These are phyloP conservation scores for Vaccinium macrocarpon DNA, from an alignment of 148 eudicot genomes.

Conservation along the genomic window DNA sequence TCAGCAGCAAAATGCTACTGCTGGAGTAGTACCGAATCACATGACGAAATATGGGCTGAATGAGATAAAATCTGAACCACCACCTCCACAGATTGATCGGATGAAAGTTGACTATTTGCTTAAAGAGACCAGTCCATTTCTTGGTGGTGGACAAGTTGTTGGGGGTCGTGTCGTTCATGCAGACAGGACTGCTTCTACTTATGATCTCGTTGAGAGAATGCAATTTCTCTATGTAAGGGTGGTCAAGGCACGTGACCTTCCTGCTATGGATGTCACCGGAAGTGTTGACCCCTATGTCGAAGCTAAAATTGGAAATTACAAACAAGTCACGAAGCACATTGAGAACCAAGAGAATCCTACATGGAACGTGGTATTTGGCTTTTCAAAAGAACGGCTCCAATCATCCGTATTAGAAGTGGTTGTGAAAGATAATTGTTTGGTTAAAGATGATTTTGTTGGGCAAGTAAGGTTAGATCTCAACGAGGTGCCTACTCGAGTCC, in stretches of 20 bases:
- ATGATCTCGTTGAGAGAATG: conserved; percentile 92
- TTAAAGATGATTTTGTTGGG: conserved; percentile 94
- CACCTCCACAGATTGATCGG: conserved; percentile 63
- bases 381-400: conserved; percentile 82
- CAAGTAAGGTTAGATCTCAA: conserved; percentile 73
- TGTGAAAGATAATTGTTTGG: conserved; percentile 80
- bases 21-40: conserved; percentile 33
- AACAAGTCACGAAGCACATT: conserved; percentile 80
- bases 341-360: conserved; percentile 79
- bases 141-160: conserved; percentile 93
- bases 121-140: conserved; percentile 94
- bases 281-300: conserved; percentile 92
- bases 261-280: conserved; percentile 83
- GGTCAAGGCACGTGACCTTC: conserved; percentile 94
- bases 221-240: conserved; percentile 83
- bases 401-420: conserved; percentile 82
- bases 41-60: conserved; percentile 58
- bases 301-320: conserved; percentile 81
- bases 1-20: conserved; percentile 35
- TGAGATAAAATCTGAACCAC: conserved; percentile 65
- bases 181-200: conserved; percentile 62
- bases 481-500: conserved; percentile 87
- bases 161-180: conserved; percentile 82
- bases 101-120: conserved; percentile 84
- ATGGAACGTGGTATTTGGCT: conserved; percentile 94